Percentiles rank a stretch among this genome's conserved stretches.
Conservation (phyloP, 805 yeast species). For the Wickerhamomyces xylosicus region DNA sequence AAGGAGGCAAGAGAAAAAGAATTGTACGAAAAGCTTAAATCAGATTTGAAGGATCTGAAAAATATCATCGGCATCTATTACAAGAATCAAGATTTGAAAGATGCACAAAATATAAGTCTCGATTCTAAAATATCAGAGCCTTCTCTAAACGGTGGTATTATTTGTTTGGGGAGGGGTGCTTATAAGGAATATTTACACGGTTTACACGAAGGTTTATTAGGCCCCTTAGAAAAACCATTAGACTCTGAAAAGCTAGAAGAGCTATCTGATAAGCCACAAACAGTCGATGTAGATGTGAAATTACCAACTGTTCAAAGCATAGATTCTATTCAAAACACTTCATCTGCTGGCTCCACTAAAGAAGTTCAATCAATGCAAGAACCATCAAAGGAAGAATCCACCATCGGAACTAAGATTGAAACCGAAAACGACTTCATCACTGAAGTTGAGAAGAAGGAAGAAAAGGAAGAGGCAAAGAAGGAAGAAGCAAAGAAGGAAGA, state of each 20-base stretch:
- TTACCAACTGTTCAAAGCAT: not conserved
- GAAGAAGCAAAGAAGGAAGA: slow-evolving; percentile 1
- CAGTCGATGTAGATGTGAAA: not conserved
- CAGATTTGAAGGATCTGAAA: slow-evolving; percentile 26
- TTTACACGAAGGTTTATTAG: slow-evolving; percentile 87
- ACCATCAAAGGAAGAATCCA: not conserved
- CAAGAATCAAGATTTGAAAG: slow-evolving; percentile 15
- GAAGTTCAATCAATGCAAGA: no score
- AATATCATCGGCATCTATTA: slow-evolving; percentile 52
- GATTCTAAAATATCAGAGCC: slow-evolving; percentile 37
- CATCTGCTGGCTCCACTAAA: no score
- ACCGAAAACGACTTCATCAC: not conserved
- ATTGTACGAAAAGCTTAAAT: slow-evolving; percentile 14
- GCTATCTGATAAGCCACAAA: not conserved
- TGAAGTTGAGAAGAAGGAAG: slow-evolving; percentile 1
- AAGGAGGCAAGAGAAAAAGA: slow-evolving; percentile 8
- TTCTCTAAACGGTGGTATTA: slow-evolving; percentile 65
- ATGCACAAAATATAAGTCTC: slow-evolving; percentile 25
- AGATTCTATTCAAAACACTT: not conserved
- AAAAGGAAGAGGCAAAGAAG: not conserved
- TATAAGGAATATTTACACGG: slow-evolving; percentile 89
- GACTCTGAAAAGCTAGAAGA: slow-evolving; percentile 5
- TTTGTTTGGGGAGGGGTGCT: slow-evolving; percentile 93
- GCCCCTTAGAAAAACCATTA: slow-evolving; percentile 64
- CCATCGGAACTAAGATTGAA: no score